Evolutionary conservation across 2,329 filamentous ascomycete genomes (phyloP).

Genomic region (Aspergillus niger): DNA sequence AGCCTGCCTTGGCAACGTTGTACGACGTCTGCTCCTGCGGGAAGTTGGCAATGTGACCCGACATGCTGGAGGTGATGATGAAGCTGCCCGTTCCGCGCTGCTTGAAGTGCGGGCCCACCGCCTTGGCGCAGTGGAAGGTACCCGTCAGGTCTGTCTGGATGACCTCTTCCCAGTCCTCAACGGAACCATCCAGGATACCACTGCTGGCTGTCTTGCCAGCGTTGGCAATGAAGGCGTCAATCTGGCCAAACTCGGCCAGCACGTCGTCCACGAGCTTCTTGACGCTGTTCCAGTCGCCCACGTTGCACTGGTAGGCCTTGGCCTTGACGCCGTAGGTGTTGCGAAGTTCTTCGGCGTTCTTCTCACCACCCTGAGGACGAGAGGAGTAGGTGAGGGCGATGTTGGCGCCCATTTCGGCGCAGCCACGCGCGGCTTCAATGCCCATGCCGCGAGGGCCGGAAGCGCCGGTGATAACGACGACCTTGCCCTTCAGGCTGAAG

Average conservation of each 20-base stretch:
- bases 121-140: constrained; percentile 81
- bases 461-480: constrained; percentile 52
- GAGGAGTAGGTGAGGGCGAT: constrained; percentile 69
- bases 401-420: constrained; percentile 65
- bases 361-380: constrained; percentile 62
- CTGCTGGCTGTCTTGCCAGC: constrained; percentile 70
- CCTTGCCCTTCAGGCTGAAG: constrained; percentile 52
- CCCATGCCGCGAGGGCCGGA: constrained; percentile 67
- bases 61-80: constrained; percentile 68
- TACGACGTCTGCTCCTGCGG: constrained; percentile 68
- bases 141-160: constrained; percentile 86
- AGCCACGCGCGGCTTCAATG: constrained; percentile 66
- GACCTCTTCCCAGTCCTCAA: constrained; percentile 74
- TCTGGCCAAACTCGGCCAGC: constrained; percentile 69
- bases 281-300: constrained; percentile 59
- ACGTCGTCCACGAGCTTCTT: constrained; percentile 61
- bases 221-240: constrained; percentile 69
- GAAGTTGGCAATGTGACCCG: constrained; percentile 57
- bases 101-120: constrained; percentile 78
- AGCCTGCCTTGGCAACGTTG: constrained; percentile 67
- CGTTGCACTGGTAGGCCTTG: constrained; percentile 68
- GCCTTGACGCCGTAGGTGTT: constrained; percentile 65
- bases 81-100: constrained; percentile 65
- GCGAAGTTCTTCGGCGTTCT: constrained; percentile 64
- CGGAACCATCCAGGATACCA: constrained; percentile 68